Conservation (phyloP, 73 alveolate genomes). For the Paramecium sexaurelia region DNA sequence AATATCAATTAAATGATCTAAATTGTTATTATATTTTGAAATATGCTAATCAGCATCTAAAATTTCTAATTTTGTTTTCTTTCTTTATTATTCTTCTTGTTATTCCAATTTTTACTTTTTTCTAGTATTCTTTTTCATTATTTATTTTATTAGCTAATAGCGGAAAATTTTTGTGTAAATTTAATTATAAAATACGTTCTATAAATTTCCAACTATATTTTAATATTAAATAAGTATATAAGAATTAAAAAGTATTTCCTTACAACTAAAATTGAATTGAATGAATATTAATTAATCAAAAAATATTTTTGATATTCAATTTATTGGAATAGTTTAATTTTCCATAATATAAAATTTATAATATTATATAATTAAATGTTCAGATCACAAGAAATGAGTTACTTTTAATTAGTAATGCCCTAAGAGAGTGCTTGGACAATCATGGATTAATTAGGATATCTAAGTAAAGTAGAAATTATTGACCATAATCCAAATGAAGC, state of each 20-base stretch:
- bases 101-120: background rate
- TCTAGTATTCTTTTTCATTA: conserved; percentile 9
- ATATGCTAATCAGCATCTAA: conserved; percentile 4
- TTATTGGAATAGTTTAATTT: background rate
- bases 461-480: conserved; percentile 89
- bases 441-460: conserved; percentile 89
- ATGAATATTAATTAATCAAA: too few species aligned
- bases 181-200: background rate
- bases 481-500: conserved; percentile 87
- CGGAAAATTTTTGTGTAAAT: conserved; percentile 12
- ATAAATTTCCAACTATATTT: background rate
- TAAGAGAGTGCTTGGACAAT: conserved; percentile 91
- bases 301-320: background rate
- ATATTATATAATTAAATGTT: conserved; percentile 56
- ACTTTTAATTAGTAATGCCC: conserved; percentile 87
- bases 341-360: background rate
- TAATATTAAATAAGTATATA: background rate
- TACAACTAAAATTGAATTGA: too few species aligned
- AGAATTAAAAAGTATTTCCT: background rate
- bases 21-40: background rate
- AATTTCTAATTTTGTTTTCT: background rate
- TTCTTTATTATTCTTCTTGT: background rate
- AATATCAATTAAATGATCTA: background rate
- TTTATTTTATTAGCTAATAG: background rate
- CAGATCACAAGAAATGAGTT: conserved; percentile 93